These are phyloP conservation scores for Plenodomus tracheiphilus DNA, from an alignment of 2,329 filamentous ascomycete species.

Conservation along the genomic window DNA sequence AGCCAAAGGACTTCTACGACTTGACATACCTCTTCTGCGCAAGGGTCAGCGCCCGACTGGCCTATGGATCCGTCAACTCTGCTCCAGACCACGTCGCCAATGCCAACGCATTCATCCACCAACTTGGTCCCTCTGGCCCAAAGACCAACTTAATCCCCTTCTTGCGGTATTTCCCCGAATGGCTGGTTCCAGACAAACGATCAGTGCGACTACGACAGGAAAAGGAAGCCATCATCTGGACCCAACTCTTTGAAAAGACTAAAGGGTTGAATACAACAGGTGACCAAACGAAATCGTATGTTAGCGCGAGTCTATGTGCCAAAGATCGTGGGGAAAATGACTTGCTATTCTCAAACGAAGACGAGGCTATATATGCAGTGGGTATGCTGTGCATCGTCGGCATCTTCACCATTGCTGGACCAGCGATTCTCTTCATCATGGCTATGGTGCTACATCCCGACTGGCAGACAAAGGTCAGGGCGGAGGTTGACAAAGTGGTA, in stretches of 20 bases:
- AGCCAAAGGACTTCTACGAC: slow-evolving; percentile 1
- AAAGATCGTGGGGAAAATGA: neutral
- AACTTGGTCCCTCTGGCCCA: slow-evolving; percentile 7
- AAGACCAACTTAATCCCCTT: neutral
- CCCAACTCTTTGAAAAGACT: neutral
- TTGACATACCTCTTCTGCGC: slow-evolving; percentile 4
- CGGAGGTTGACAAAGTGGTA: slow-evolving; percentile 9
- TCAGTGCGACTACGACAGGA: slow-evolving; percentile 4
- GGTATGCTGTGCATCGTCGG: slow-evolving; percentile 19
- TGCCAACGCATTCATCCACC: slow-evolving; percentile 2
- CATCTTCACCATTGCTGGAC: slow-evolving; percentile 17
- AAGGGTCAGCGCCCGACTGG: slow-evolving; percentile 3
- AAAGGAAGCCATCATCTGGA: slow-evolving; percentile 2
- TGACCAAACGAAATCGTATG: neutral
- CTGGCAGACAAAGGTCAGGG: slow-evolving; percentile 11
- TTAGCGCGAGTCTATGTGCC: neutral
- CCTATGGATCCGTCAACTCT: neutral
- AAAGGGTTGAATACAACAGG: neutral
- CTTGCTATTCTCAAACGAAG: slow-evolving; percentile 10
- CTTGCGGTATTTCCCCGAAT: slow-evolving; percentile 3
- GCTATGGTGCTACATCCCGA: slow-evolving; percentile 15
- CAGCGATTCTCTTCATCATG: slow-evolving; percentile 15
- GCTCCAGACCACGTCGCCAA: slow-evolving; percentile 3
- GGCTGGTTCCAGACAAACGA: slow-evolving; percentile 3
- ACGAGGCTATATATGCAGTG: slow-evolving; percentile 10